Percentiles rank a stretch among this genome's conserved stretches.
Evolutionary conservation across 2,329 filamentous ascomycete genomes (phyloP).

Genomic region (Ceratocystis ficicola): DNA sequence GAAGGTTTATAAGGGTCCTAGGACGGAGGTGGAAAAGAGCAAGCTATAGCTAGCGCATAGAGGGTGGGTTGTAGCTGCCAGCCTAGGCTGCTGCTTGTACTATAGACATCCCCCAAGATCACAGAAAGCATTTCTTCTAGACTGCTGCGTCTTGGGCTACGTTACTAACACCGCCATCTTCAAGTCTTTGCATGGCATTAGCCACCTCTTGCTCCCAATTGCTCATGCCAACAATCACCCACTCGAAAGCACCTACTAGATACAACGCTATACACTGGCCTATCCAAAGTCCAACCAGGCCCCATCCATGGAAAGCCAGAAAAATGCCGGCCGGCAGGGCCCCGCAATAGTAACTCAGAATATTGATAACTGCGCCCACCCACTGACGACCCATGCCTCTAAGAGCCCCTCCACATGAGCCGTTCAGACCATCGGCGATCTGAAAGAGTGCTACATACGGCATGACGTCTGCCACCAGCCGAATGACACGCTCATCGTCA

Average conservation of each 20-base stretch:
- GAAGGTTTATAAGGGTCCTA: slow-evolving; percentile 34
- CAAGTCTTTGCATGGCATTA: slow-evolving; percentile 59
- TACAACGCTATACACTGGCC: slow-evolving; percentile 74
- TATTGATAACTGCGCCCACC: slow-evolving; percentile 69
- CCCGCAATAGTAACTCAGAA: slow-evolving; percentile 72
- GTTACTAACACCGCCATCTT: slow-evolving; percentile 28
- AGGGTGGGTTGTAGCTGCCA: neutral
- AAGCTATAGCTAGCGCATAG: neutral
- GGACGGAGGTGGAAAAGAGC: slow-evolving; percentile 21
- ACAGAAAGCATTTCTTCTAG: neutral
- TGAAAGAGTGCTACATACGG: slow-evolving; percentile 83
- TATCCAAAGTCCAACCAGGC: slow-evolving; percentile 66
- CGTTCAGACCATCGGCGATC: slow-evolving; percentile 78
- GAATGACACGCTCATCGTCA: slow-evolving; percentile 58
- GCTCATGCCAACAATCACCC: slow-evolving; percentile 65
- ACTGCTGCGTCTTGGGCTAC: neutral
- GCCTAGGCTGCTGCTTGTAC: too few species aligned
- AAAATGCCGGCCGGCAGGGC: slow-evolving; percentile 72
- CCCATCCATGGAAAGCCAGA: slow-evolving; percentile 78
- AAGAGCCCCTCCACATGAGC: slow-evolving; percentile 67
- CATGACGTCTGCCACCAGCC: slow-evolving; percentile 63
- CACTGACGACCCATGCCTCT: slow-evolving; percentile 79
- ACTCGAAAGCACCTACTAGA: slow-evolving; percentile 64
- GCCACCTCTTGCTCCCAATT: slow-evolving; percentile 64
- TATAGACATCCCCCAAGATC: neutral